A percentile compares a stretch with the other conserved stretches of the same genome.
These are phyloP conservation scores for Acorus gramineus DNA, from an alignment of 106 monocot species.

Conservation along the genomic window DNA sequence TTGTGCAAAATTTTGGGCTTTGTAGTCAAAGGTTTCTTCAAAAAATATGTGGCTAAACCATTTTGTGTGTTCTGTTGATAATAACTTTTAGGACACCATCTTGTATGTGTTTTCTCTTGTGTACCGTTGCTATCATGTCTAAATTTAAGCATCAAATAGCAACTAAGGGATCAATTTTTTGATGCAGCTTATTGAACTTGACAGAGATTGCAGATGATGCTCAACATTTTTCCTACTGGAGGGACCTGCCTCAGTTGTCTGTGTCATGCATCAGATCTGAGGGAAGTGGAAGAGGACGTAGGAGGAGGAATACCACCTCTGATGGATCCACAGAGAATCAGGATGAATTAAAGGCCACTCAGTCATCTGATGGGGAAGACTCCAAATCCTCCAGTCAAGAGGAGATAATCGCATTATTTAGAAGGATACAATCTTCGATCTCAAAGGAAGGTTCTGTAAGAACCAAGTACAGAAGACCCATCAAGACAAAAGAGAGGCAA, in stretches of 20 bases:
- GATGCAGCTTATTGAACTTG: conserved; percentile 65
- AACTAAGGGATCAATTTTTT: conserved; percentile 36
- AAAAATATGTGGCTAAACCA: no score
- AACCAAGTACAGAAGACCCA: conserved; percentile 22
- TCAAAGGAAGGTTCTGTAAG: conserved; percentile 16
- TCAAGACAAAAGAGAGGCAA: conserved; percentile 7
- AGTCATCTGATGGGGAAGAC: conserved; percentile 1
- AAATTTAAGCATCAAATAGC: background rate
- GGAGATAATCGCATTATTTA: conserved; percentile 42
- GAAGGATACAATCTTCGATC: conserved; percentile 50
- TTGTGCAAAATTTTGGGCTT: no score
- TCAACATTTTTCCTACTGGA: conserved; percentile 3
- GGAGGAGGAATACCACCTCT: conserved; percentile 5
- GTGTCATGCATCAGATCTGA: conserved; percentile 26
- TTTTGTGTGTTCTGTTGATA: no score
- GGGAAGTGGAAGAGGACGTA: conserved; percentile 22
- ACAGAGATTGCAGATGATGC: conserved; percentile 47
- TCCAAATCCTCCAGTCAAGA: conserved; percentile 23
- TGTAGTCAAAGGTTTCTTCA: no score
- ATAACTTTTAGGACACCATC: no score
- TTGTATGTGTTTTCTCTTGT: no score
- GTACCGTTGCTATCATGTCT: no score
- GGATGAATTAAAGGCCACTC: conserved; percentile 1
- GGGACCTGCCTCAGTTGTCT: background rate
- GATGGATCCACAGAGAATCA: conserved; percentile 10